These are phyloP conservation scores for Colletotrichum noveboracense DNA, from an alignment of 2,329 filamentous ascomycete species.

Conservation along the genomic window DNA sequence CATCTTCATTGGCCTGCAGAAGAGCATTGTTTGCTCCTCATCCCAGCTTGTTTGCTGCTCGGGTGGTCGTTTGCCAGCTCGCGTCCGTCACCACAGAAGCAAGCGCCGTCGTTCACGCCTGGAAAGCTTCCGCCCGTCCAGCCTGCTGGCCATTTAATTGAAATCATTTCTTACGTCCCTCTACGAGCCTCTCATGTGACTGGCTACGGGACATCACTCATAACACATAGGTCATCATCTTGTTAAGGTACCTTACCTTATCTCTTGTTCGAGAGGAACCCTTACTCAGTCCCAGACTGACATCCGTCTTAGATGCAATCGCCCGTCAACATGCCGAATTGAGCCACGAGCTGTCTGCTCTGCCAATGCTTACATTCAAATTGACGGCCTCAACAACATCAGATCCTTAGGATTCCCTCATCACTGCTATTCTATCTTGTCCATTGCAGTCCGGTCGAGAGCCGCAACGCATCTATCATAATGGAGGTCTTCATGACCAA, in stretches of 20 bases:
- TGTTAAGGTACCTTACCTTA: neutral
- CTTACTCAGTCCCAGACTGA: neutral
- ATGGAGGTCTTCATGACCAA: constrained; percentile 55
- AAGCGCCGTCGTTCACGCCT: too few species aligned
- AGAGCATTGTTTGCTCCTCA: neutral
- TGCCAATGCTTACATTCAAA: neutral
- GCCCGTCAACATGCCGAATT: neutral
- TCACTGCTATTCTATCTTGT: neutral
- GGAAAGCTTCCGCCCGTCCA: neutral
- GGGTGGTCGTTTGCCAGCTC: neutral
- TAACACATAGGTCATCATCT: neutral
- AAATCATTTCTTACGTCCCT: neutral
- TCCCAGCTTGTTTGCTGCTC: neutral
- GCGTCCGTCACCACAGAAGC: neutral
- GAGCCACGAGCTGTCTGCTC: neutral
- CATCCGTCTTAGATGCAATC: neutral
- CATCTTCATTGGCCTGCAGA: neutral
- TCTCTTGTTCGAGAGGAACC: neutral
- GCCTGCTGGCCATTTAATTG: neutral
- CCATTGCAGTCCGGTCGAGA: neutral
- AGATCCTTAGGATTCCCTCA: neutral
- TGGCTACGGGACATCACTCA: neutral
- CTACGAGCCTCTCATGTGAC: neutral
- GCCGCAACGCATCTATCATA: neutral
- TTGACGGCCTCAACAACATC: neutral